Evolutionary conservation across 495 filamentous ascomycete species (phyloP).

Genomic region (Penicillium salamii): DNA sequence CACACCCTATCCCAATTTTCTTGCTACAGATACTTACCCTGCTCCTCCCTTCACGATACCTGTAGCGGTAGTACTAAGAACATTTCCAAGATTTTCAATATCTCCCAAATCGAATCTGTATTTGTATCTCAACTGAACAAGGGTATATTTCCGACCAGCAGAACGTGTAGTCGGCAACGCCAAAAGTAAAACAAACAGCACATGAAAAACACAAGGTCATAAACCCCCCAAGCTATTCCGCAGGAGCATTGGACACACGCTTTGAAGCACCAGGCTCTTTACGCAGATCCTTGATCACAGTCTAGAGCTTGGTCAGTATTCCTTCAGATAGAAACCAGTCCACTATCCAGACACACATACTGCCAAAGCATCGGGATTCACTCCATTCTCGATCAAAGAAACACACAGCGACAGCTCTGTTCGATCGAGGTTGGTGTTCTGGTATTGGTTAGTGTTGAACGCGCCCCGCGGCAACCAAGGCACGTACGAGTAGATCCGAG

Average conservation of each 20-base stretch:
- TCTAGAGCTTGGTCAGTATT: conserved; percentile 39
- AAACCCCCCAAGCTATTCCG: conserved; percentile 13
- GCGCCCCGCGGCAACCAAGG: too few species aligned
- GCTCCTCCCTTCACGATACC: conserved; percentile 9
- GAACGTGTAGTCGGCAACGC: conserved; percentile 11
- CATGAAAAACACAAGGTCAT: not conserved
- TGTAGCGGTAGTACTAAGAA: conserved; percentile 8
- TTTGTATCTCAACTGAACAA: conserved; percentile 3
- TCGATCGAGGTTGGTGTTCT: conserved; percentile 93
- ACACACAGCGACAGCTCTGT: conserved; percentile 91
- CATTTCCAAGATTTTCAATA: not conserved
- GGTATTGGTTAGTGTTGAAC: not conserved
- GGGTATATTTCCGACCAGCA: conserved; percentile 18
- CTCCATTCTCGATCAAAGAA: conserved; percentile 93
- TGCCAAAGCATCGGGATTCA: conserved; percentile 92
- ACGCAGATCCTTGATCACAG: conserved; percentile 69
- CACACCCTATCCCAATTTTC: not conserved
- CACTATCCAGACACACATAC: conserved; percentile 53
- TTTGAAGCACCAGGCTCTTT: conserved; percentile 47
- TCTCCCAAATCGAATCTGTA: conserved; percentile 7
- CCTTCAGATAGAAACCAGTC: not conserved
- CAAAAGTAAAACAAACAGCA: conserved; percentile 1
- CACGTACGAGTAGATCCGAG: conserved; percentile 73
- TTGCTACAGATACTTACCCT: not conserved
- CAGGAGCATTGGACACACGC: conserved; percentile 19